phyloP scores from a whole-genome alignment of 1,139 yeast genomes.

The Pneumocystis canis region DNA sequence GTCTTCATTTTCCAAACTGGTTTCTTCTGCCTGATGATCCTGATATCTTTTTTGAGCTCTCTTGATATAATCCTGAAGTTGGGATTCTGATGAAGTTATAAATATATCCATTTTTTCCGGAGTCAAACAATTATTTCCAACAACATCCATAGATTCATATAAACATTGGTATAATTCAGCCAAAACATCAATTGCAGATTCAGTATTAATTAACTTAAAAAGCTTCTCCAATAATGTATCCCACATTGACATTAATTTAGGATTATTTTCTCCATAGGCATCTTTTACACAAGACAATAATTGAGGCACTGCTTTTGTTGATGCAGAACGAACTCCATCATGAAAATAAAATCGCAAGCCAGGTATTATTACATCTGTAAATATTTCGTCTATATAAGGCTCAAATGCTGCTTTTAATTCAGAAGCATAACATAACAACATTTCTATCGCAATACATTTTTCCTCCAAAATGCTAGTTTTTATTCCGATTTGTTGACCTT shows the following conservation, averaged over 20 bases:
- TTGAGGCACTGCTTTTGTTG: conserved; percentile 72
- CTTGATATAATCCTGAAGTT: conserved; percentile 51
- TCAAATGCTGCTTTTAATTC: conserved; percentile 70
- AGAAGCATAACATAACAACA: conserved; percentile 73
- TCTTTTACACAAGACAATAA: conserved; percentile 55
- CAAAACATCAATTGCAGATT: conserved; percentile 72
- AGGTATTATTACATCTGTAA: conserved; percentile 68
- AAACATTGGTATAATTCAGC: conserved; percentile 65
- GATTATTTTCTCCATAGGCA: conserved; percentile 32
- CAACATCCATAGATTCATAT: conserved; percentile 48
- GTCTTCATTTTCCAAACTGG: conserved; percentile 46
- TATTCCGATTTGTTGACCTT: conserved; percentile 88
- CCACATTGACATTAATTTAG: conserved; percentile 55
- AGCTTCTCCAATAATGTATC: conserved; percentile 52
- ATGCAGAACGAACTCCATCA: conserved; percentile 85
- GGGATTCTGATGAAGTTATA: conserved; percentile 45
- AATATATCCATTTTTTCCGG: conserved; percentile 43
- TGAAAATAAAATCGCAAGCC: conserved; percentile 82
- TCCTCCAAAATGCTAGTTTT: conserved; percentile 87
- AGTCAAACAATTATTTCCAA: conserved; percentile 48
- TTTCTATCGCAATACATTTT: conserved; percentile 81
- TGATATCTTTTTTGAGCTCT: conserved; percentile 60
- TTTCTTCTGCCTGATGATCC: conserved; percentile 48
- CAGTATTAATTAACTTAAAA: conserved; percentile 52
- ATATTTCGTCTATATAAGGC: conserved; percentile 68